Evolutionary conservation across 805 yeast genomes (phyloP), one percentile per base, ranked within the genome.

Genomic region (Schwanniomyces vanrijiae): DNA sequence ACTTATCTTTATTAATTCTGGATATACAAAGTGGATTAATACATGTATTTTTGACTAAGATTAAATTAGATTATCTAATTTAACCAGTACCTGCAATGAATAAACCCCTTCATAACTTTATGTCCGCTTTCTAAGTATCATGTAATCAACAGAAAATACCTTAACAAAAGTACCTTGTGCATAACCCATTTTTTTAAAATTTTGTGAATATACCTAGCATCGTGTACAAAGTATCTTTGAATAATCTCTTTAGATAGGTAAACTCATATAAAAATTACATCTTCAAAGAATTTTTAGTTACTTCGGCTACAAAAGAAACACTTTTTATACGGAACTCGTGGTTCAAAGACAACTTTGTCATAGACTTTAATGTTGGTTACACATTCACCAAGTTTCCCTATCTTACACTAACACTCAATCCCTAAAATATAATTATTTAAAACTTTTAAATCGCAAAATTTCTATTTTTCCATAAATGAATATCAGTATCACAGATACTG

Each of bases 51-150:
- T 71, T 66, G 9, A 82, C 81, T 40, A 78, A 58, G 3, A 73
- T 51, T 42, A 81, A 69, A 21, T 79, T 61, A 35, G 76, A 70
- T 26, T 80, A 61, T 13, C 84, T 84, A 53, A 80, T 80, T n/a
- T 84, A 84, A 19, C 84, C 84, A 14, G 83, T 82, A 44, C 85
- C 85, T 37, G 76, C 69, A 44, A 80, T 65, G 40, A 76, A 58
- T 10, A 68, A 69, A 20, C 80, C 77, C 51, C 73, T 74, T 43
- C 83, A 83, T n/a, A 77, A 56, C 45, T 63, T 65, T 38, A 80
- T 61, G 14, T 75, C 52, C 10, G 81, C 72, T 52, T 76, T 65
- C 53, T 71, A 72, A 40, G 81, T 68, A 22, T 81, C 84, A 44
- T 78, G 81, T 75, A 67, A 2, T 78, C 82, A 41, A 80, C 85